Conservation (phyloP, 305 asterid species). For the Euphrasia arctica region DNA sequence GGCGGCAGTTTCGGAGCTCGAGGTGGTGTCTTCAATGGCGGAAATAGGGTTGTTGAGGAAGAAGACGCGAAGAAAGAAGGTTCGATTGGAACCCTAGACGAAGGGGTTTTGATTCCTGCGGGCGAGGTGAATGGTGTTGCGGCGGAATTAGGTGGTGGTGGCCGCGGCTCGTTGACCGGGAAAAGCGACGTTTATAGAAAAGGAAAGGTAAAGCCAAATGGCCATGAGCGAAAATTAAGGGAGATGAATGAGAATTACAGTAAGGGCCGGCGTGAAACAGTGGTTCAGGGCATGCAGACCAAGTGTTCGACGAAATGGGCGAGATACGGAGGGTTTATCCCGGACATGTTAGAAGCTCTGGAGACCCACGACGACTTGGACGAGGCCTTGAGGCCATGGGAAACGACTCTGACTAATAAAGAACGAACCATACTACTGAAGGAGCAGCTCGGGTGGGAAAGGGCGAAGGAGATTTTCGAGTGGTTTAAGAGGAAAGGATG, state of each 20-base stretch:
- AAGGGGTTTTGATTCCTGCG: conserved; percentile 10
- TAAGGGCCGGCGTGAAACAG: conserved; percentile 13
- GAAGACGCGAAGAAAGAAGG: conserved; percentile 16
- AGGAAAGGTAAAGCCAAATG: conserved; percentile 24
- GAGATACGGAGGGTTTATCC: conserved; percentile 73
- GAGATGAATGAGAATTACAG: conserved; percentile 21
- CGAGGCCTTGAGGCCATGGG: conserved; percentile 83
- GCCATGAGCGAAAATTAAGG: conserved; percentile 15
- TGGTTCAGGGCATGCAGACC: conserved; percentile 37
- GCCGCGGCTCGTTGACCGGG: conserved; percentile 16
- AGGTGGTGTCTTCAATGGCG: conserved; percentile 34
- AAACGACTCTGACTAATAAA: conserved; percentile 62
- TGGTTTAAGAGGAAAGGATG: conserved; percentile 80
- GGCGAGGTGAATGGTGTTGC: conserved; percentile 1
- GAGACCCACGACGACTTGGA: conserved; percentile 56
- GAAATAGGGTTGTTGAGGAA: conserved; percentile 25
- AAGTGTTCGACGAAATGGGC: conserved; percentile 87
- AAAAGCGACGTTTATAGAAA: conserved; percentile 20
- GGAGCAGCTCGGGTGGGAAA: conserved; percentile 81
- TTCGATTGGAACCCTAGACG: conserved; percentile 24
- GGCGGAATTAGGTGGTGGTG: too few species aligned
- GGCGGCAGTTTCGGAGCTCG: conserved; percentile 29
- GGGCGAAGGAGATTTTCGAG: conserved; percentile 82
- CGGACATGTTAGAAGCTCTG: conserved; percentile 72
- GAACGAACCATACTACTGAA: conserved; percentile 83